Evolutionary conservation across 768 basidiomycete genomes (phyloP).

Genomic region (Harrya chromipes): DNA sequence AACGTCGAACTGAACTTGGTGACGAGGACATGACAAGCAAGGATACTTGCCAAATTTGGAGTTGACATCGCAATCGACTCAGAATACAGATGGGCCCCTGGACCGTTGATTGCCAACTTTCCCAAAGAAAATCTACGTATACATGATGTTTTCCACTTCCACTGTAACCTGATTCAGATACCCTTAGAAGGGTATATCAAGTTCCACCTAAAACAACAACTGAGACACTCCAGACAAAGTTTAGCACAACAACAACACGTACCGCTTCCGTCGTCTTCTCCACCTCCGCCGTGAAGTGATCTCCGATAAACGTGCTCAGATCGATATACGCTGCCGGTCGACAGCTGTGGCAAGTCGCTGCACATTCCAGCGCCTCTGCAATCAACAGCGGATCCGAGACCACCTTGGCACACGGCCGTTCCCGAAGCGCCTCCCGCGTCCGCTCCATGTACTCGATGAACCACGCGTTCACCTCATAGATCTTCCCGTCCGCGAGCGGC

Average conservation of each 20-base stretch:
- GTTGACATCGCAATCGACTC: too few species aligned
- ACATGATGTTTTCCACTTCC: slow-evolving; percentile 4
- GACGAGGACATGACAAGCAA: slow-evolving; percentile 13
- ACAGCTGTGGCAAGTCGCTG: slow-evolving; percentile 27
- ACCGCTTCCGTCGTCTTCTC: slow-evolving; percentile 30
- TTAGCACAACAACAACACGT: slow-evolving; percentile 8
- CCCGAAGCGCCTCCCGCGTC: slow-evolving; percentile 26
- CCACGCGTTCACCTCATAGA: slow-evolving; percentile 35
- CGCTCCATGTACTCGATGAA: slow-evolving; percentile 37
- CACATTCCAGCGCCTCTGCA: slow-evolving; percentile 30
- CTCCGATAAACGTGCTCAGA: slow-evolving; percentile 31
- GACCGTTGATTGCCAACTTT: neutral
- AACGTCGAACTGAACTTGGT: neutral
- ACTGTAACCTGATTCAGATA: neutral
- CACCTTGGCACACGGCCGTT: slow-evolving; percentile 31
- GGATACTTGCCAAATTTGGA: slow-evolving; percentile 7
- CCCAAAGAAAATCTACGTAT: slow-evolving; percentile 4
- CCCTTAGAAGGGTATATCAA: slow-evolving; percentile 29
- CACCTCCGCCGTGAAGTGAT: slow-evolving; percentile 29
- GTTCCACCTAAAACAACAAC: slow-evolving; percentile 26
- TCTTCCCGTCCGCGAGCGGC: slow-evolving; percentile 34
- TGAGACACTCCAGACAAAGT: slow-evolving; percentile 3
- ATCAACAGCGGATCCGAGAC: slow-evolving; percentile 30
- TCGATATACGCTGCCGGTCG: slow-evolving; percentile 31
- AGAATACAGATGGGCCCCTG: neutral